Percentiles rank a stretch among this genome's conserved stretches.
These are phyloP conservation scores for Yamadazyma mexicana DNA, from an alignment of 1,139 yeast genomes.

Conservation along the genomic window DNA sequence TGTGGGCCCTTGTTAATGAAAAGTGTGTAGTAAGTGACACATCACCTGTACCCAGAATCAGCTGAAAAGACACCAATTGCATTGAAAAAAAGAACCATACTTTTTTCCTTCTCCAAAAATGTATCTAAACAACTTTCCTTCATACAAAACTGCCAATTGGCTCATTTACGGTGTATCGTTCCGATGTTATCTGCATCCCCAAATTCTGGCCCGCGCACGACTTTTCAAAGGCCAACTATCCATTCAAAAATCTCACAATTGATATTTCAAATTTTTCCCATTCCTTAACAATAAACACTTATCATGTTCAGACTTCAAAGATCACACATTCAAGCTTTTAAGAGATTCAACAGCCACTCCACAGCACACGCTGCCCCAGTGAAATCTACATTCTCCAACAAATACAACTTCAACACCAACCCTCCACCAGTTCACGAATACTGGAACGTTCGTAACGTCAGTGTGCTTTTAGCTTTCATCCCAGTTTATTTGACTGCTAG, in stretches of 20 bases:
- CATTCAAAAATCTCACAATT: slow-evolving; percentile 11
- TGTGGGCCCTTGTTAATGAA: too few relatives aligned
- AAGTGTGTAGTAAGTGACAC: too few relatives aligned
- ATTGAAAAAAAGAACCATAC: too few relatives aligned
- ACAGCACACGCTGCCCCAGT: slow-evolving; percentile 18
- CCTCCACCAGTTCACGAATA: slow-evolving; percentile 52
- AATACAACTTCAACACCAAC: slow-evolving; percentile 41
- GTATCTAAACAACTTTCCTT: too few relatives aligned
- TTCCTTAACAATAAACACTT: slow-evolving; percentile 1
- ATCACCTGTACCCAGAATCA: too few relatives aligned
- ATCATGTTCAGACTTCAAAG: slow-evolving; percentile 12
- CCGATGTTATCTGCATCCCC: too few relatives aligned
- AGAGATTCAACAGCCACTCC: slow-evolving; percentile 35
- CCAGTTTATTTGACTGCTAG: slow-evolving; percentile 40
- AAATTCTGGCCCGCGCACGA: slow-evolving; percentile 2
- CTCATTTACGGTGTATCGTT: too few relatives aligned
- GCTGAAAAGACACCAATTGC: too few relatives aligned
- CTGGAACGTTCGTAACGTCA: slow-evolving; percentile 44
- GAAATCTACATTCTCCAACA: slow-evolving; percentile 39
- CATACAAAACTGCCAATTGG: too few relatives aligned
- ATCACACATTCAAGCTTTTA: slow-evolving; percentile 8
- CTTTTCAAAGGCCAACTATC: slow-evolving; percentile 3
- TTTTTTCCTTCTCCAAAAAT: too few relatives aligned
- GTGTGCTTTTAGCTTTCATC: slow-evolving; percentile 37
- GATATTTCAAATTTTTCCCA: slow-evolving; percentile 2